Evolutionary conservation across 2,329 filamentous ascomycete genomes (phyloP).

Genomic region (Elsinoe perseae): DNA sequence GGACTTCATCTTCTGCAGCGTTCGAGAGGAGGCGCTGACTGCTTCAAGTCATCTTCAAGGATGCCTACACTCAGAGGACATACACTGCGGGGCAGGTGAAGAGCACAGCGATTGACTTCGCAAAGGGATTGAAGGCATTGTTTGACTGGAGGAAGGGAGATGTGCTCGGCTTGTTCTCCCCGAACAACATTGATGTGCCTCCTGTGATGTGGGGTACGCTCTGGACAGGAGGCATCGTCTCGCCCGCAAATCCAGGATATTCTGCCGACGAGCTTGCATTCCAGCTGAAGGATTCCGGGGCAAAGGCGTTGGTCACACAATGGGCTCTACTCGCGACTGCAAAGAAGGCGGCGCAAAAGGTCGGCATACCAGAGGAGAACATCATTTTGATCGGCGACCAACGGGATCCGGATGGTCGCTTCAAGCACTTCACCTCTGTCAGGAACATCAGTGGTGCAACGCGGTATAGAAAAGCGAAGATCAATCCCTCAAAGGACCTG

Average conservation of each 20-base stretch:
- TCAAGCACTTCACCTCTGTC: conserved; percentile 67
- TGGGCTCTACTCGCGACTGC: conserved; percentile 56
- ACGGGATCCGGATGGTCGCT: conserved; percentile 49
- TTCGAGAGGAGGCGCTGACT: background rate
- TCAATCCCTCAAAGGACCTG: conserved; percentile 63
- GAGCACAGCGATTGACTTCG: conserved; percentile 63
- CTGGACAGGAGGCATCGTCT: conserved; percentile 75
- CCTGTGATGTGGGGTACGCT: conserved; percentile 67
- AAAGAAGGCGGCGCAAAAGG: conserved; percentile 58
- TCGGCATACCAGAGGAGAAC: conserved; percentile 61
- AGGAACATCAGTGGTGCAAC: conserved; percentile 54
- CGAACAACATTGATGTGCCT: conserved; percentile 79
- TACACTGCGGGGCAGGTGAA: conserved; percentile 67
- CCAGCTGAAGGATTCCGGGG: conserved; percentile 71
- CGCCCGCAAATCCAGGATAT: conserved; percentile 84
- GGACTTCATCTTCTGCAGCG: background rate
- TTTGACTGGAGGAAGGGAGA: conserved; percentile 79
- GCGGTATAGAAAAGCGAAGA: conserved; percentile 52
- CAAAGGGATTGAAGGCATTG: conserved; percentile 63
- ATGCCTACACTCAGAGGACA: conserved; percentile 58
- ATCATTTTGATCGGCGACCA: conserved; percentile 70
- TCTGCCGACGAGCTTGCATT: conserved; percentile 75
- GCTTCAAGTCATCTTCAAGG: conserved; percentile 66
- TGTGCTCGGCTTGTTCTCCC: conserved; percentile 72
- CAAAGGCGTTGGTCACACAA: conserved; percentile 70